These are phyloP conservation scores for Castanea sativa DNA, from an alignment of 306 rosid genomes.

Conservation along the genomic window DNA sequence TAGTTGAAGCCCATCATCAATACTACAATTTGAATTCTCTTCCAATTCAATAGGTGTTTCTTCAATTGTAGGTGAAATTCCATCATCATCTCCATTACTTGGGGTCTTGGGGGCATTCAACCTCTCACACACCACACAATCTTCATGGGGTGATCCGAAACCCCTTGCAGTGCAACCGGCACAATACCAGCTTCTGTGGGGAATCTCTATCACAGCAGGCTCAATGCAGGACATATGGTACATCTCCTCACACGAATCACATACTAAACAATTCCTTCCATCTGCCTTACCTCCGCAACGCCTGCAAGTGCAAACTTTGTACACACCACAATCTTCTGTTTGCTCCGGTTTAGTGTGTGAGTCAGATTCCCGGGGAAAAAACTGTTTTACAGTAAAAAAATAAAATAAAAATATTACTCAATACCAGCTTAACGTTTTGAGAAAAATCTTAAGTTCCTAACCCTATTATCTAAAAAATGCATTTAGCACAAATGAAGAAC, in stretches of 20 bases:
- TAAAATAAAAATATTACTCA: slow-evolving; percentile 30
- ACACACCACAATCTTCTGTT: slow-evolving; percentile 35
- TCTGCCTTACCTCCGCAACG: slow-evolving; percentile 69
- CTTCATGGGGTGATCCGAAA: slow-evolving; percentile 57
- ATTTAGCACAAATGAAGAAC: slow-evolving; percentile 7
- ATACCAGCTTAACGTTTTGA: slow-evolving; percentile 10
- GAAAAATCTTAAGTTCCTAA: slow-evolving; percentile 5
- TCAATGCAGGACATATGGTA: slow-evolving; percentile 83
- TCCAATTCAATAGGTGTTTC: slow-evolving; percentile 39
- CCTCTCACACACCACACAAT: slow-evolving; percentile 77
- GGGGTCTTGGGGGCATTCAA: slow-evolving; percentile 42
- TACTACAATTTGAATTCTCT: slow-evolving; percentile 48
- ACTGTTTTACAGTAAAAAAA: slow-evolving; percentile 41
- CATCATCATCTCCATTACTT: slow-evolving; percentile 37
- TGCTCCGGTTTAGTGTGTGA: slow-evolving; percentile 58
- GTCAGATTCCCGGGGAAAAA: slow-evolving; percentile 45
- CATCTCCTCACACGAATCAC: slow-evolving; percentile 96
- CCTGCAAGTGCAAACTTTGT: slow-evolving; percentile 59
- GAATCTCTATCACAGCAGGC: slow-evolving; percentile 81
- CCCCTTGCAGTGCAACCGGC: slow-evolving; percentile 58
- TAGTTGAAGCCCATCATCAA: slow-evolving; percentile 40
- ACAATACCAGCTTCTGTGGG: slow-evolving; percentile 87
- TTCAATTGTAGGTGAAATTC: slow-evolving; percentile 39
- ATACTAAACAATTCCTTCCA: slow-evolving; percentile 74
- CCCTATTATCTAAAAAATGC: slow-evolving; percentile 22